These are phyloP conservation scores for Hymenoscyphus scutula DNA, from an alignment of 2,329 filamentous ascomycete species.

Conservation along the genomic window DNA sequence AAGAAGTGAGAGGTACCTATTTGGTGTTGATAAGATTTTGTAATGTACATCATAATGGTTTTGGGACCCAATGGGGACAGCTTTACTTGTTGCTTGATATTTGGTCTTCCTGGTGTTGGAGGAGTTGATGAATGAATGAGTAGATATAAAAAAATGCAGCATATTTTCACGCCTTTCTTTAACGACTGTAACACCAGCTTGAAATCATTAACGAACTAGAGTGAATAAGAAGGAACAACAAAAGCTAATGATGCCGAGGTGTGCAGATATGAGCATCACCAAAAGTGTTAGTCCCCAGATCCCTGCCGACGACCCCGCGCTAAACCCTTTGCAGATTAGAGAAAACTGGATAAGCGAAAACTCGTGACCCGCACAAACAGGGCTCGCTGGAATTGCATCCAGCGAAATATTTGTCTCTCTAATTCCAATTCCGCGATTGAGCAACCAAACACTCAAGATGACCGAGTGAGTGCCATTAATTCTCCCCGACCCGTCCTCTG, in stretches of 20 bases:
- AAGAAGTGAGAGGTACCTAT: conserved; percentile 25
- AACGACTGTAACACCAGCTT: no score
- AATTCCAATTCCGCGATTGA: conserved; percentile 19
- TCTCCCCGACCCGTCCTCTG: not conserved
- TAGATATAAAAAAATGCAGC: not conserved
- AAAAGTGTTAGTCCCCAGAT: not conserved
- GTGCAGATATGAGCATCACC: not conserved
- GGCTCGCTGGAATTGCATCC: not conserved
- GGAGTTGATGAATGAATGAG: not conserved
- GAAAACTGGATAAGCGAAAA: not conserved
- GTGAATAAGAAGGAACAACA: no score
- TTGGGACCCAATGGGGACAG: not conserved
- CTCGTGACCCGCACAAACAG: conserved; percentile 4
- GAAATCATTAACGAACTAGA: no score
- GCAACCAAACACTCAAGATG: conserved; percentile 35
- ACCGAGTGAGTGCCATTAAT: conserved; percentile 24
- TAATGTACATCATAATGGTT: not conserved
- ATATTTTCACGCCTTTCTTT: no score
- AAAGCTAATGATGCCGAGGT: no score
- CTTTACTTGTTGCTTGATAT: not conserved
- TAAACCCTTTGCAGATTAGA: not conserved
- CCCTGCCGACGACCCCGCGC: not conserved
- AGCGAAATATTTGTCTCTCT: not conserved
- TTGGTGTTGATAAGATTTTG: conserved; percentile 8
- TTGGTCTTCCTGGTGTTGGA: not conserved